These are phyloP conservation scores for Coemansia sp. DNA, from an alignment of 192 early-diverging fungal genomes.

Conservation along the genomic window DNA sequence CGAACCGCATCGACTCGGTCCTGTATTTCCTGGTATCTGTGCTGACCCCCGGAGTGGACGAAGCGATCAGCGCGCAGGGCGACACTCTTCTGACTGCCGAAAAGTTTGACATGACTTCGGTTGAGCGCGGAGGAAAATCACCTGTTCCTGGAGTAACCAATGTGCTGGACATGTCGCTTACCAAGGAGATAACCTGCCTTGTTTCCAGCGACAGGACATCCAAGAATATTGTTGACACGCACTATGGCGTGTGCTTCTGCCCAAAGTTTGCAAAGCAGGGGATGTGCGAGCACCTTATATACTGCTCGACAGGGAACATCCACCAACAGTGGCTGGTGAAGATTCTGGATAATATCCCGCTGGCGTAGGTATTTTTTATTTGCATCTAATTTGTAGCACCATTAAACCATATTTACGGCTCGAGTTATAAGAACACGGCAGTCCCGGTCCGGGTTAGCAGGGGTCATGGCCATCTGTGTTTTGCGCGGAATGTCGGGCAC, in stretches of 20 bases:
- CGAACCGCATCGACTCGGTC: conserved; percentile 34
- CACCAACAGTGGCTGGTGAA: conserved; percentile 31
- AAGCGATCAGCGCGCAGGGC: not conserved
- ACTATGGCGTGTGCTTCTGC: conserved; percentile 33
- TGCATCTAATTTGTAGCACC: not conserved
- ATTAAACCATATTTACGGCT: not conserved
- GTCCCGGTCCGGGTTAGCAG: conserved; percentile 33
- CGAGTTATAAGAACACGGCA: conserved; percentile 22
- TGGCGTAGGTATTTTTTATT: not conserved
- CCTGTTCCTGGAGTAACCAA: not conserved
- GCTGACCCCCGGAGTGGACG: conserved; percentile 16
- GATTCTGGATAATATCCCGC: conserved; percentile 15
- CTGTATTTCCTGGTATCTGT: conserved; percentile 20
- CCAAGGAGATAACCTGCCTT: conserved; percentile 7
- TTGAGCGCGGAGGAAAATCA: not conserved
- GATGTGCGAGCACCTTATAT: conserved; percentile 31
- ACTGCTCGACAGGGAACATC: conserved; percentile 17
- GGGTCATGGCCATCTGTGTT: conserved; percentile 41
- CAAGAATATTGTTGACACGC: conserved; percentile 20
- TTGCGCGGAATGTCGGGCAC: conserved; percentile 26
- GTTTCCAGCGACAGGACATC: not conserved
- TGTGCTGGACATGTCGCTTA: not conserved
- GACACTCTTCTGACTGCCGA: not conserved
- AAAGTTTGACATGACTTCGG: not conserved
- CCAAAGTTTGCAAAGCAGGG: conserved; percentile 9